A percentile compares a stretch with the other conserved stretches of the same genome.
Evolutionary conservation across 352 stramenopile species (phyloP).

Genomic region (Thraustochytrium striatum): DNA sequence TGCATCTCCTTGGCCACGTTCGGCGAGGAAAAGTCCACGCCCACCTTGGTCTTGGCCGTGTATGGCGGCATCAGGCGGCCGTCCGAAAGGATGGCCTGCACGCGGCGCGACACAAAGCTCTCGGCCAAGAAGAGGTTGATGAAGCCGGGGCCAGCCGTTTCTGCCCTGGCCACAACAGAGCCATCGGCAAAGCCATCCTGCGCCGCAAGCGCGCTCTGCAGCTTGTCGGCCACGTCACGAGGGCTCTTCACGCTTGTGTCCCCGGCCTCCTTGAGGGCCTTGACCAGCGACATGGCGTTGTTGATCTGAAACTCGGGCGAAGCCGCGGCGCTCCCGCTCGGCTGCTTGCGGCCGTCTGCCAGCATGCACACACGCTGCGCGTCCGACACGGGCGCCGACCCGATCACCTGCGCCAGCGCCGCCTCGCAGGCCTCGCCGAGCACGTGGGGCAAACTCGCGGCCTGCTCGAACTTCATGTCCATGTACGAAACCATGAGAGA

Average conservation of each 20-base stretch:
- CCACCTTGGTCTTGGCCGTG: constrained; percentile 63
- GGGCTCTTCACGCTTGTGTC: not conserved
- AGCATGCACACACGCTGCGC: not conserved
- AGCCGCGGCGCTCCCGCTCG: not conserved
- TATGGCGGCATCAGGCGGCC: constrained; percentile 61
- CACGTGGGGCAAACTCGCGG: constrained; percentile 6
- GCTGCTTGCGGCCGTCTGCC: not conserved
- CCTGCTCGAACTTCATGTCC: not conserved
- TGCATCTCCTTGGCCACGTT: constrained; percentile 95
- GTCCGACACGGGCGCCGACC: not conserved
- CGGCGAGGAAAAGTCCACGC: constrained; percentile 85
- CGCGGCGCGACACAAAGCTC: constrained; percentile 69
- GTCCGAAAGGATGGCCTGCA: constrained; percentile 66
- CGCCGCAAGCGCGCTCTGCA: constrained; percentile 11
- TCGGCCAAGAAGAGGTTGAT: constrained; percentile 91
- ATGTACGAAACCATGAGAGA: constrained; percentile 10
- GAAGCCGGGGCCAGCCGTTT: constrained; percentile 93
- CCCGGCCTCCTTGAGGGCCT: not conserved
- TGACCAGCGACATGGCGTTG: constrained; percentile 38
- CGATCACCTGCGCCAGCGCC: constrained; percentile 4
- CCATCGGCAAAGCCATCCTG: not conserved
- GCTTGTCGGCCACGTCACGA: not conserved
- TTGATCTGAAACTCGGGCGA: constrained; percentile 30
- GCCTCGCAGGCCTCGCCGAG: constrained; percentile 30
- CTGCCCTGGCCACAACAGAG: constrained; percentile 57